Conservation (phyloP, 164 flowering plant genomes). For the Annona squamosa region DNA sequence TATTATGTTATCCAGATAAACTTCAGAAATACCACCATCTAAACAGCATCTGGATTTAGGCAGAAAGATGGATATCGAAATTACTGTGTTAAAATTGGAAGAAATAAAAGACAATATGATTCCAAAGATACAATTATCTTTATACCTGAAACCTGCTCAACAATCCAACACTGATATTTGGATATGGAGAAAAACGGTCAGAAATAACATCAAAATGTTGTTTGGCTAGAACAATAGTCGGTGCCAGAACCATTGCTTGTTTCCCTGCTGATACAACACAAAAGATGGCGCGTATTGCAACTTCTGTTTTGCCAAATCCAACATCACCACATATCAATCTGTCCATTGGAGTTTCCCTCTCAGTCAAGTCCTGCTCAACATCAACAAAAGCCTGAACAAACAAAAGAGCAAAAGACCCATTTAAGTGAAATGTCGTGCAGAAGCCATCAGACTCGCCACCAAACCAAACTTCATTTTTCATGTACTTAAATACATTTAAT, state of each 20-base stretch:
- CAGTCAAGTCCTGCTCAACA: constrained; percentile 85
- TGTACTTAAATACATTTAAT: too few species aligned
- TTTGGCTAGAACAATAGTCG: constrained; percentile 93
- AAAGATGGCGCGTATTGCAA: constrained; percentile 88
- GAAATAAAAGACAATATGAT: not conserved
- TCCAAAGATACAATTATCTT: not conserved
- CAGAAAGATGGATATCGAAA: too few species aligned
- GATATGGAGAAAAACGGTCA: constrained; percentile 66
- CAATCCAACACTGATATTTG: constrained; percentile 69
- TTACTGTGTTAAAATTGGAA: not conserved
- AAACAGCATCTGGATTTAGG: too few species aligned
- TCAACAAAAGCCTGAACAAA: constrained; percentile 78
- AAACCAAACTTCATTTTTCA: too few species aligned
- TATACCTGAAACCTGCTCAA: constrained; percentile 95
- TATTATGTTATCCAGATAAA: too few species aligned
- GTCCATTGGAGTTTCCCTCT: constrained; percentile 97
- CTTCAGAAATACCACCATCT: too few species aligned
- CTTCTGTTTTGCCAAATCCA: constrained; percentile 99
- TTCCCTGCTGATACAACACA: constrained; percentile 86
- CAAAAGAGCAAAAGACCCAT: not conserved
- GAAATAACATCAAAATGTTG: constrained; percentile 89
- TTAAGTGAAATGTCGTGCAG: too few species aligned
- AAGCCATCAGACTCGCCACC: too few species aligned
- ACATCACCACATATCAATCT: constrained; percentile 96
- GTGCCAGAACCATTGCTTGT: constrained; percentile 97